phyloP scores from a whole-genome alignment of 148 eudicot genomes.

The Rhododendron griersonianum region DNA sequence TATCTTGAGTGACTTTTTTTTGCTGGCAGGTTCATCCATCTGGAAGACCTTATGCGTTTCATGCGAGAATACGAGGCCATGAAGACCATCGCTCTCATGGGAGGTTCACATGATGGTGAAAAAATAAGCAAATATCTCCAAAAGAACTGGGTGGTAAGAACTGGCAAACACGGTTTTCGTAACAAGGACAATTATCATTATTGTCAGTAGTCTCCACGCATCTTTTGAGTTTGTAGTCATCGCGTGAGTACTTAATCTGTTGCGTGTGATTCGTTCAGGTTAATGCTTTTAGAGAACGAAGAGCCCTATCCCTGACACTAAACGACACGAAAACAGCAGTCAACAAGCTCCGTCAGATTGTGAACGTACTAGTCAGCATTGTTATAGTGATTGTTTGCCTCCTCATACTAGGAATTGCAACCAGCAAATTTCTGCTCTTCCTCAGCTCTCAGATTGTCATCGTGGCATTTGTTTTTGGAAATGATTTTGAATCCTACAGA shows the following conservation, averaged over 20 bases:
- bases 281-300: conserved; percentile 68
- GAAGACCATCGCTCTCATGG: conserved; percentile 50
- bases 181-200: not conserved
- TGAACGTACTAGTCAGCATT: conserved; percentile 50
- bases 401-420: conserved; percentile 40
- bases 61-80: conserved; percentile 69
- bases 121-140: conserved; percentile 57
- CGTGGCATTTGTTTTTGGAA: conserved; percentile 73
- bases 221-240: not conserved
- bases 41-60: conserved; percentile 59
- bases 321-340: conserved; percentile 90
- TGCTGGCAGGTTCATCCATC: conserved; percentile 46
- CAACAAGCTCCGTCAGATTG: conserved; percentile 68
- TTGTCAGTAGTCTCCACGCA: not conserved
- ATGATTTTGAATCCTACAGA: not conserved
- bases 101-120: conserved; percentile 50
- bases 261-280: conserved; percentile 31
- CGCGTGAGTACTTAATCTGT: not conserved
- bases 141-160: conserved; percentile 84
- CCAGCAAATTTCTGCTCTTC: conserved; percentile 42
- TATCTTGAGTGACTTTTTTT: not conserved
- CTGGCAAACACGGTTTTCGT: not conserved
- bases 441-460: conserved; percentile 72
- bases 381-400: conserved; percentile 36
- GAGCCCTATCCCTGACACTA: conserved; percentile 73